These are phyloP conservation scores for Sporothrix inflata DNA, from an alignment of 2,329 filamentous ascomycete species.

Conservation along the genomic window DNA sequence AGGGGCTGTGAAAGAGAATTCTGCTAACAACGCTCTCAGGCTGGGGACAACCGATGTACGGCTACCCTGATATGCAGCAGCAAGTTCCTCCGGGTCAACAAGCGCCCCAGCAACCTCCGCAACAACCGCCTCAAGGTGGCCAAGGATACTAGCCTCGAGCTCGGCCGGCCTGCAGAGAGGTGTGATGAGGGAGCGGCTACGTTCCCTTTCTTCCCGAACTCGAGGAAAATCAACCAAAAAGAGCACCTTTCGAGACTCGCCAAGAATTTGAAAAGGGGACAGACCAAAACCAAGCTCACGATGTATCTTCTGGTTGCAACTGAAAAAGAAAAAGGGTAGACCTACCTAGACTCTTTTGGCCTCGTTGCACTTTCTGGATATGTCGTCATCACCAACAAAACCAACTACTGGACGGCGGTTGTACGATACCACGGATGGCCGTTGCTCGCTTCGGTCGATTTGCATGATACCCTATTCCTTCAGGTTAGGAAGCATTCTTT, in stretches of 20 bases:
- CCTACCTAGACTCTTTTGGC: background rate
- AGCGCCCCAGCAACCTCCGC: constrained; percentile 46
- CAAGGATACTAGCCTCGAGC: constrained; percentile 32
- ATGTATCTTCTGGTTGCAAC: background rate
- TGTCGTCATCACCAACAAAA: constrained; percentile 14
- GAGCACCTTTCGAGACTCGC: background rate
- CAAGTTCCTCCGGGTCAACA: constrained; percentile 38
- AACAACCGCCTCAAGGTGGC: constrained; percentile 46
- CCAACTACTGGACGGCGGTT: constrained; percentile 18
- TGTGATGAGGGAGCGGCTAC: background rate
- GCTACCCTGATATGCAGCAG: constrained; percentile 51
- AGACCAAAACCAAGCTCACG: background rate
- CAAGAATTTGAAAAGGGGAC: background rate
- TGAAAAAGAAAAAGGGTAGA: background rate
- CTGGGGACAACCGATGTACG: constrained; percentile 44
- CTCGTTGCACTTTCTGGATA: background rate
- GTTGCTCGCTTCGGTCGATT: constrained; percentile 24
- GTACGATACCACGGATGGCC: constrained; percentile 24
- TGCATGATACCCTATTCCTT: constrained; percentile 21
- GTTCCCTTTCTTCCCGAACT: background rate
- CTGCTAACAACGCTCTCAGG: constrained; percentile 36
- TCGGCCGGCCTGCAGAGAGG: constrained; percentile 14
- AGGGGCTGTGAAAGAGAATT: background rate
- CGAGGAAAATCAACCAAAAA: background rate
- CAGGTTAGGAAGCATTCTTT: constrained; percentile 21